A percentile compares a stretch with the other conserved stretches of the same genome.
phyloP scores from a whole-genome alignment of 805 yeast species.

The Saturnispora silvae region DNA sequence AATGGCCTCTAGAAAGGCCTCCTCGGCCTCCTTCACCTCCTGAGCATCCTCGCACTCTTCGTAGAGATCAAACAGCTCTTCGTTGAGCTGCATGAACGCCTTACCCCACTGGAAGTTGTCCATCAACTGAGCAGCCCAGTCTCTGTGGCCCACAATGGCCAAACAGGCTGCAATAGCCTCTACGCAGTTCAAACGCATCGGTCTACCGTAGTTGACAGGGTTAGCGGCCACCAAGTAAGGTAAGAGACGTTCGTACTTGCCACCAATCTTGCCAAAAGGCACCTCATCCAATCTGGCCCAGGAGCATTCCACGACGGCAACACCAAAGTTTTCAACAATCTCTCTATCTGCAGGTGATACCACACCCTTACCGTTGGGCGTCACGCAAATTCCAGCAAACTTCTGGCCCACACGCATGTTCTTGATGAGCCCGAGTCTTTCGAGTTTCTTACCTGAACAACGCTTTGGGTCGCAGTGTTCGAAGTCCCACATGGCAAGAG shows the following conservation, averaged over 20 bases:
- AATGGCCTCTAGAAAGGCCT: constrained; percentile 56
- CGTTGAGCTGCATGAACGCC: constrained; percentile 74
- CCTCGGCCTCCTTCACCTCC: constrained; percentile 62
- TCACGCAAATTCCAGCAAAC: constrained; percentile 79
- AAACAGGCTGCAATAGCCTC: constrained; percentile 97
- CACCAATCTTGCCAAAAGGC: constrained; percentile 91
- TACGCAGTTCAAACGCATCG: constrained; percentile 92
- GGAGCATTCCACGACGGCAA: constrained; percentile 97
- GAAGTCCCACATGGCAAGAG: constrained; percentile 97
- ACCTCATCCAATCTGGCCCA: constrained; percentile 98
- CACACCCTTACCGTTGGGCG: constrained; percentile 84
- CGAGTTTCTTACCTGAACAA: constrained; percentile 91
- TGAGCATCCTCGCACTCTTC: constrained; percentile 72
- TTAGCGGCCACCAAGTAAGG: constrained; percentile 95
- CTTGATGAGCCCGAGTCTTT: constrained; percentile 74
- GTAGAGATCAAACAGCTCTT: constrained; percentile 65
- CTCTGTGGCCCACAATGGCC: constrained; percentile 82
- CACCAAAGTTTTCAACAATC: constrained; percentile 70
- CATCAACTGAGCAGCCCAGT: constrained; percentile 75
- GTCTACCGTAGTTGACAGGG: constrained; percentile 92
- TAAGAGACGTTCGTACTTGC: constrained; percentile 71
- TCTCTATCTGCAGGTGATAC: constrained; percentile 82
- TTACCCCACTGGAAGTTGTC: constrained; percentile 88
- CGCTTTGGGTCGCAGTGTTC: constrained; percentile 98
- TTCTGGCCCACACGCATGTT: constrained; percentile 85